These are phyloP conservation scores for Peterozyma xylosa DNA, from an alignment of 805 yeast species.

Conservation along the genomic window DNA sequence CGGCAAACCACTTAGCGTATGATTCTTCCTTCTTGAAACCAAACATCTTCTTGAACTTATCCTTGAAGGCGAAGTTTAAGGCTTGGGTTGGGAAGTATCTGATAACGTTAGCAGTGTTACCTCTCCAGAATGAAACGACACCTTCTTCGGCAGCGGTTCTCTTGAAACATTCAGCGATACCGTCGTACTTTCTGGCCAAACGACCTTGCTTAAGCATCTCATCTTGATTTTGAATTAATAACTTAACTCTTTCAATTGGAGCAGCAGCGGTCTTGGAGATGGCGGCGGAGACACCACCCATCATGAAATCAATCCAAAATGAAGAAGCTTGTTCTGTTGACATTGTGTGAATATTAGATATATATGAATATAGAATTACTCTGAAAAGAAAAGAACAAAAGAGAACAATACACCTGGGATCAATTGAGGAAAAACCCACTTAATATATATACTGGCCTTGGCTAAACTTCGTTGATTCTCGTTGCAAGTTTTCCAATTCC, in stretches of 20 bases:
- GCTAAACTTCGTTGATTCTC: no score
- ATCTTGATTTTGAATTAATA: constrained; percentile 95
- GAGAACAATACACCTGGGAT: neutral
- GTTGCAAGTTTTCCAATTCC: no score
- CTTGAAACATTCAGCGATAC: constrained; percentile 89
- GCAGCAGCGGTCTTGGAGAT: constrained; percentile 97
- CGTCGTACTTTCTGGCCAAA: constrained; percentile 76
- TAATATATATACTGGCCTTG: no score
- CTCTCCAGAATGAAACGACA: constrained; percentile 94
- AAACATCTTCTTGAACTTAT: constrained; percentile 89
- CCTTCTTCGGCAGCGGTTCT: constrained; percentile 95
- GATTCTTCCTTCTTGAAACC: constrained; percentile 96
- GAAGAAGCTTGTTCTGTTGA: constrained; percentile 31
- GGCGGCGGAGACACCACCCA: constrained; percentile 99
- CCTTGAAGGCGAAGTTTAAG: constrained; percentile 97
- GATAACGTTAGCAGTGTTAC: constrained; percentile 98
- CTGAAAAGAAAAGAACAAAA: constrained; percentile 7
- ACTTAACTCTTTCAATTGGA: constrained; percentile 95
- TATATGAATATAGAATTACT: constrained; percentile 5
- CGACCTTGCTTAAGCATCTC: constrained; percentile 98
- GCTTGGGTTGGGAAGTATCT: constrained; percentile 99
- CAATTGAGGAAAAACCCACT: no score
- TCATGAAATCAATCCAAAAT: constrained; percentile 65
- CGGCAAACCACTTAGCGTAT: constrained; percentile 91
- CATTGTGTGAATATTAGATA: constrained; percentile 18